Base-by-base conservation (phyloP, 1,284 basidiomycete genomes). In the Malassezia caprae region DNA sequence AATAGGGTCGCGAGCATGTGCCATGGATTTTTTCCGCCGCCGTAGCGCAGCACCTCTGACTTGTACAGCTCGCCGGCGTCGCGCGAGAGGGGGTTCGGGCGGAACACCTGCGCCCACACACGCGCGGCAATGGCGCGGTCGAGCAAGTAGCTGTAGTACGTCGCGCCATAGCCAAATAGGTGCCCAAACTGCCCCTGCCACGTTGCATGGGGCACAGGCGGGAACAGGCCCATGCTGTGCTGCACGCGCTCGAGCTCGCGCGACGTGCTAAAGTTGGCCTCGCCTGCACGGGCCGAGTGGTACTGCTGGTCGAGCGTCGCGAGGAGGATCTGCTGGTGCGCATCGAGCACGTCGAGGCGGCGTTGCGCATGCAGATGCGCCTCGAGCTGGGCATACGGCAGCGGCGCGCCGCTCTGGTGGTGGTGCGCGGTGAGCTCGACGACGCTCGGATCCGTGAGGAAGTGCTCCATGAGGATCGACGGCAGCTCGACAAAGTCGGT, bases 401-500 rank as follows among this genome's bases (percentile, higher is more conserved):
- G 48, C 77, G 85, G 68, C 82, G 86, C 71, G 79, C 81, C 76
- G 78, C 87, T 80, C 17, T 68, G 60, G 63, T 79, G 76, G 65
- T 82, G 80, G n/a, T 73, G 73, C 4, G 80, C 79, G 31, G 96
- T 89, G 13, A 94, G 81, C 8, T 83, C 81, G 13, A 96, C 81
- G 15, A 96, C 89, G 8, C 78, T 76, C 0, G 88, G 83, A 0
- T 90, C 90, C 39, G 82, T 84, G 34, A 94, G 82, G 78, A 98
- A 81, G 72, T 91, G 89, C 75, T 98, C 94, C 94, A 98, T 98
- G 21, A 98, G 82, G 65, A 98, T 94, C 10, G 91, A 96, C 0
- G 93, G 94, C 2, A 98, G 79, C 73, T 98, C 93, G 63, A 96
- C 93, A 72, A 98, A 96, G 75, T 98, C 93, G 0, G 93, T 98